Base-by-base conservation (phyloP, 2,329 filamentous ascomycete species). In the Colletotrichum ledebouriae region DNA sequence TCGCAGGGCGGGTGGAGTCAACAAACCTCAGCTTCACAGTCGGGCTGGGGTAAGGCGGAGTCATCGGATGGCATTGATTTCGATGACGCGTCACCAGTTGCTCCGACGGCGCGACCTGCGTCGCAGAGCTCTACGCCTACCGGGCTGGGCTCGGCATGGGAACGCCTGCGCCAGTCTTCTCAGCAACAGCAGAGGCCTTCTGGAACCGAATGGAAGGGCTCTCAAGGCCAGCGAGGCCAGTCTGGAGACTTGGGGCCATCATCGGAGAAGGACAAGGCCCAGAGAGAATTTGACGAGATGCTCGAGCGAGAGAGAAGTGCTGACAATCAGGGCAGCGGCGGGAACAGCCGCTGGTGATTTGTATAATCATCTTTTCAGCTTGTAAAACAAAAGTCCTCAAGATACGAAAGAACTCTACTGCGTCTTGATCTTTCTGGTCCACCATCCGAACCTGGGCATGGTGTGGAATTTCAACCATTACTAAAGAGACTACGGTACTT, bases 241-340 rank as follows among this genome's bases (percentile, higher is more conserved):
- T 66, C 71, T 58, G 74, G 71, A 68, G 72, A 75, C 52, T 41
- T 74, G 72, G 72, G 76, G 3, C 11, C 9, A 4, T 71, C 72
- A 3, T 73, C 76, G 15, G 79, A 78, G 49, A 85, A 81, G 73
- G 78, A 79, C 9, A 79, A 83, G 70, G 84, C 85, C 6, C 85
- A 87, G 66, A 80, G 77, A 66, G 83, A 87, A 34, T 87, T 86
- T 71, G 85, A 87, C 67, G 77, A 76, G 20, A 76, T 86, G 65
- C 63, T 86, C 3, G 84, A 86, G 47, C 76, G 78, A 13, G 85
- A 86, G 66, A 76, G 81, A 22, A 73, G 46, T 10, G 39, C 49
- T 13, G 42, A 58, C 34, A 37, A 42, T 10, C 55, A 55, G 42
- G 42, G 52, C 10, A 39, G 25, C 47, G 47, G 56, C 20, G 46